phyloP scores from a whole-genome alignment of 495 filamentous ascomycete genomes.

The Penicillium herquei region DNA sequence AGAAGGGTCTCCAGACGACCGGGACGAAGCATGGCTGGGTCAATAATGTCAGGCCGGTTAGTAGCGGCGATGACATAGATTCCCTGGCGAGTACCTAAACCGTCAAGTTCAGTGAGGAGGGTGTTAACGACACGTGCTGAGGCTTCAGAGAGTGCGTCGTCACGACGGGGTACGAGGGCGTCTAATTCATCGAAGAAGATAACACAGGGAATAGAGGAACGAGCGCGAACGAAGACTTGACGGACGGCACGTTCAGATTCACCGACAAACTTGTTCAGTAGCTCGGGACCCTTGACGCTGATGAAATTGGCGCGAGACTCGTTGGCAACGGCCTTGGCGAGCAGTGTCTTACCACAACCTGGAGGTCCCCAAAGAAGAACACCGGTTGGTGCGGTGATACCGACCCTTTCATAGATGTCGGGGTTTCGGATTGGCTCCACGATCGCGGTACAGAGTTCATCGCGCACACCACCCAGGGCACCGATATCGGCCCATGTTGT shows the following conservation, averaged over 20 bases:
- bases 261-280: conserved; percentile 94
- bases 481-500: conserved; percentile 95
- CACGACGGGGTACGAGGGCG: conserved; percentile 81
- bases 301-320: conserved; percentile 97
- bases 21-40: conserved; percentile 90
- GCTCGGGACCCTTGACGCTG: conserved; percentile 91
- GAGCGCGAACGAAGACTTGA: conserved; percentile 86
- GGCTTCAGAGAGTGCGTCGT: conserved; percentile 77
- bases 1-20: conserved; percentile 86
- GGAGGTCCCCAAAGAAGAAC: conserved; percentile 96
- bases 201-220: conserved; percentile 84
- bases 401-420: conserved; percentile 73
- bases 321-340: conserved; percentile 95
- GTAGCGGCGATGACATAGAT: conserved; percentile 96
- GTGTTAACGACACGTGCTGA: conserved; percentile 92
- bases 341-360: conserved; percentile 93
- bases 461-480: conserved; percentile 73
- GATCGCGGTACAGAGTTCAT: conserved; percentile 82
- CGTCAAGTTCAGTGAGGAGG: conserved; percentile 93
- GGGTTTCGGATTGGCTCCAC: conserved; percentile 89
- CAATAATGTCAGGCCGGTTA: conserved; percentile 94
- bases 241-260: conserved; percentile 92
- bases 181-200: conserved; percentile 99
- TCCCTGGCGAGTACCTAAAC: conserved; percentile 71
- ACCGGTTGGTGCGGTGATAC: conserved; percentile 85